Evolutionary conservation across 2,329 filamentous ascomycete species (phyloP).

Genomic region (Hypocreales sp.): DNA sequence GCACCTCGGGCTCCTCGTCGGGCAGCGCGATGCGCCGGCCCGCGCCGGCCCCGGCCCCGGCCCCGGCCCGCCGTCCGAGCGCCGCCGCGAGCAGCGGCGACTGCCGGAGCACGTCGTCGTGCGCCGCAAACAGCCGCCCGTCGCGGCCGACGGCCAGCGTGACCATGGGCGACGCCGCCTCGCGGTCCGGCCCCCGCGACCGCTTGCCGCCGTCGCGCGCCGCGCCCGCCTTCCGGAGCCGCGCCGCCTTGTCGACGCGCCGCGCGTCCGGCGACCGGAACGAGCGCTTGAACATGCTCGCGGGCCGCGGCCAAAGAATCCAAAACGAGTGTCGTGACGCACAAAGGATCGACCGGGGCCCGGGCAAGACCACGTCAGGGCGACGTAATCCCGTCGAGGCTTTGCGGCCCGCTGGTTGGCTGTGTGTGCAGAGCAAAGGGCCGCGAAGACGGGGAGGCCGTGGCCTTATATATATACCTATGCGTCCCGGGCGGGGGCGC

Average conservation of each 20-base stretch:
- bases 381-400: slow-evolving; percentile 31
- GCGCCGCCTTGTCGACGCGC: slow-evolving; percentile 77
- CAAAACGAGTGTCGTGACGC: slow-evolving; percentile 21
- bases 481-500: too few relatives aligned
- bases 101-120: slow-evolving; percentile 79
- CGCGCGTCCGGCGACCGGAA: slow-evolving; percentile 58
- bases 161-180: slow-evolving; percentile 55
- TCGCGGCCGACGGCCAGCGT: slow-evolving; percentile 75
- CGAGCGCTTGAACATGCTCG: slow-evolving; percentile 94
- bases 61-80: too few relatives aligned
- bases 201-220: slow-evolving; percentile 62
- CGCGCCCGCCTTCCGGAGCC: slow-evolving; percentile 49
- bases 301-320: slow-evolving; percentile 21
- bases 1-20: slow-evolving; percentile 75
- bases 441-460: slow-evolving; percentile 10
- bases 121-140: slow-evolving; percentile 82
- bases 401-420: slow-evolving; percentile 46
- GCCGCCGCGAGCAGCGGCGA: slow-evolving; percentile 70
- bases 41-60: too few relatives aligned
- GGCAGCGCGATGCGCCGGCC: slow-evolving; percentile 63
- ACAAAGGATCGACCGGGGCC: slow-evolving; percentile 34
- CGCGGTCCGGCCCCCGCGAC: slow-evolving; percentile 29
- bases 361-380: slow-evolving; percentile 36
- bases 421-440: slow-evolving; percentile 32
- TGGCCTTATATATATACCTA: too few relatives aligned